Base-by-base conservation (phyloP, 805 yeast species). In the Saccharomyces cerevisiae region DNA sequence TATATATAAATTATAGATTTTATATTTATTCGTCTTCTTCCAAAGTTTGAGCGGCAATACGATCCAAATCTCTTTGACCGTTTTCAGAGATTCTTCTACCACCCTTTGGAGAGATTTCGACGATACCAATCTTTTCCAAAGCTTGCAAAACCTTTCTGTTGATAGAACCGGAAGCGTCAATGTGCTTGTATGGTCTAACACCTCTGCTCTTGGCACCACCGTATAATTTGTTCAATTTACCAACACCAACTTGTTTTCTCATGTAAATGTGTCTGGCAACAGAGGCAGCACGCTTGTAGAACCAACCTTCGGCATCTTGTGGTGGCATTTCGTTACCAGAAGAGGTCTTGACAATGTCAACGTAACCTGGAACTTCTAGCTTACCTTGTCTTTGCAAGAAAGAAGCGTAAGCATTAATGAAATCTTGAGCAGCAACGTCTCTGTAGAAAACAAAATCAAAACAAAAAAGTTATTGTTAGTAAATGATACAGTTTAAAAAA, bases 341-440 rank as follows among this genome's bases (percentile, higher is more conserved):
- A 65, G 96, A 87, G 77, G 99, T 92, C 89, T 92, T 92, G 82
- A 94, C 99, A 70, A 92, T 79, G 83, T 92, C 99, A 77, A 92
- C 97, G 87, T 90, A 92, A 77, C 96, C 96, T 82, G 99, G 99
- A 73, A 94, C 92, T 78, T 92, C 97, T 76, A 92, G 85, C 81
- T 89, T 90, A 84, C 97, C 98, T 83, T 94, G 98, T 81, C 97
- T 90, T 84, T 92, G 97, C 80, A 92, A 87, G 88, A 94, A 92
- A 76, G 87, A 87, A 73, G 99, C 97, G 84, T 92, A 92, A 79
- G 97, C 96, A 84, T 89, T 89, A 80, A 92, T 92, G 82, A 92
- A 92, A 67, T 88, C 92, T 87, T 92, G 98, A 79, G 99, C 98
- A 81, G 97, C 96, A 80, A 92, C 98, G 97, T 92, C 98, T 87